Evolutionary conservation across 331 rosid species (phyloP), one percentile per base, ranked within the genome.

Genomic region (Malus hybrid): DNA sequence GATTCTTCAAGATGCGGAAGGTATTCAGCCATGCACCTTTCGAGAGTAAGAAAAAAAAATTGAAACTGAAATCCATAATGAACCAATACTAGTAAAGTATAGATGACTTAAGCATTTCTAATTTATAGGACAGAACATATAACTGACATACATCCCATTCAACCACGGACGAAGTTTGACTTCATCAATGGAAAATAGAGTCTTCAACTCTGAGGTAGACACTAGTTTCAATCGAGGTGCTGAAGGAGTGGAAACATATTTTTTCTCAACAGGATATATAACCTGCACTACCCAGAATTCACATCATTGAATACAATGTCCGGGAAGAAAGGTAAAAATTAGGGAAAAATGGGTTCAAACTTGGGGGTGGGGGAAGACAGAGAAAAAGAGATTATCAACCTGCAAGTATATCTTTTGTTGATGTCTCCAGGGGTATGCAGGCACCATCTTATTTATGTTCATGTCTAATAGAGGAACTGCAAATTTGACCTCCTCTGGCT

Each of bases 1-100:
- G 85, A 80, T 88, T 95, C 98, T 86, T 95, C 99, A 22, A 95
- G 81, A 82, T 91, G 91, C 27, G 89, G 95, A 71, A 95, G 96
- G 78, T 90, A 95, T 87, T 95, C 95, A 55, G 97, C 99, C 91
- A 92, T 84, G 85, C 99, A 95, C 99, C 99, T 92, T 62, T 61
- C 61, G 29, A 24, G 28, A 74, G 31, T 48, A 78, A 69, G 77
- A 59, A 65, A 82, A 18, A 79, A 69, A 60, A 60, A 80, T 1
- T 24, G 24, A 24, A 84, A 22, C 73, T 42, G 60, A 72, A 52
- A 52, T 0, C 32, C n/a, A 28, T 44, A 22, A 83, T 44, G 20
- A 33, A 5, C 29, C n/a, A 36, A 57, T 33, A 79, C 44, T 54
- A 20, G 27, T 67, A 62, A 64, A 65, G 65, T 27, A 44, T 32